Evolutionary conservation across 163 green algal species (phyloP).

Genomic region (Dunaliella salina): DNA sequence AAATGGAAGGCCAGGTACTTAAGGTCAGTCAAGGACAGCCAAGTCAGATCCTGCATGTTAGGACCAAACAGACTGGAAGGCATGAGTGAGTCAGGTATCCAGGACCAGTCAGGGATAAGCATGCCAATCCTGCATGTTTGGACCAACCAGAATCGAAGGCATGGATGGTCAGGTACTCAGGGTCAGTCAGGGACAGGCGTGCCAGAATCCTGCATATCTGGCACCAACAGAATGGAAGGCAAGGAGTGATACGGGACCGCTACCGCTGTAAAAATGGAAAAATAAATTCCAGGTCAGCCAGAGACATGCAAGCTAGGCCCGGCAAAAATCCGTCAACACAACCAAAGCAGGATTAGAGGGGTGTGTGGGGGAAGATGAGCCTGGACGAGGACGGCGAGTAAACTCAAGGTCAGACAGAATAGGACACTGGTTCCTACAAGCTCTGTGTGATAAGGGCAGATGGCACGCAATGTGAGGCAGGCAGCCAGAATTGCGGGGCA

Average conservation of each 20-base stretch:
- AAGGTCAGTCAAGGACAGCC: conserved; percentile 76
- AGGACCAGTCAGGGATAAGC: conserved; percentile 78
- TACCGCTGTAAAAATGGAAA: background rate
- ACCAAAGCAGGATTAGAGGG: no score
- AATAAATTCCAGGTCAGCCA: background rate
- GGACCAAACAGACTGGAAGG: conserved; percentile 22
- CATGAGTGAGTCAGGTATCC: conserved; percentile 90
- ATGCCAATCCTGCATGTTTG: conserved; percentile 71
- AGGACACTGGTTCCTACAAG: no score
- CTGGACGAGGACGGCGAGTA: no score
- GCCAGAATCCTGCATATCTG: conserved; percentile 28
- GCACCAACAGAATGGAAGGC: no score
- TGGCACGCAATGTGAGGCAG: no score
- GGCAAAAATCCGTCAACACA: no score
- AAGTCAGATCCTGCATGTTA: conserved; percentile 72
- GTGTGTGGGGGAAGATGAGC: no score
- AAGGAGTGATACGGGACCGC: no score
- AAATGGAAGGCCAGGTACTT: conserved; percentile 94
- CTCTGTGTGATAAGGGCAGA: no score
- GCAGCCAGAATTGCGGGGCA: no score
- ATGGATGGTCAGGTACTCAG: background rate
- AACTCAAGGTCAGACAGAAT: no score
- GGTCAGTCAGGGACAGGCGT: conserved; percentile 48
- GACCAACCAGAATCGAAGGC: conserved; percentile 15
- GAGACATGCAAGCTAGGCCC: conserved; percentile 71